phyloP scores from a whole-genome alignment of 345 rosid species.

The Angophora floribunda region DNA sequence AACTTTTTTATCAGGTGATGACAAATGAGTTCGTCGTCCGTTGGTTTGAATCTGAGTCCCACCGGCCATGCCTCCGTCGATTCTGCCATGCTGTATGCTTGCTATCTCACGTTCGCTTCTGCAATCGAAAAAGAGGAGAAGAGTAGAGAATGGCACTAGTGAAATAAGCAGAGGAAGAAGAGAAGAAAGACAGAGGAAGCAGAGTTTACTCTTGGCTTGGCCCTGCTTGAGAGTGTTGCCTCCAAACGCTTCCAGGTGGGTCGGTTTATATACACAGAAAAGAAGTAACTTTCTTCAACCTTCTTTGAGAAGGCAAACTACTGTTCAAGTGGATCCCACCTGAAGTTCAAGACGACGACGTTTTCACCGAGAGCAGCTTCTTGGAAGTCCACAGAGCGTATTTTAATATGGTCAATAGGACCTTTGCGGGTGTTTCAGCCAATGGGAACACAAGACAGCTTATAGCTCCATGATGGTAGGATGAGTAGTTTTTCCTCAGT shows the following conservation, averaged over 20 bases:
- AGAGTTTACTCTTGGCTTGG: neutral
- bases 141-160: rapidly evolving
- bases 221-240: neutral
- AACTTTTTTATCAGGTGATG: neutral
- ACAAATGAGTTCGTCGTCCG: neutral
- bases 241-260: neutral
- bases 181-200: neutral
- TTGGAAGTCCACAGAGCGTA: neutral
- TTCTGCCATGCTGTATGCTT: neutral
- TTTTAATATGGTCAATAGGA: neutral
- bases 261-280: neutral
- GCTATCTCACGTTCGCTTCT: neutral
- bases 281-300: neutral
- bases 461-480: neutral
- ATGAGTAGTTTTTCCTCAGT: neutral
- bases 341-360: neutral
- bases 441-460: neutral
- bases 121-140: neutral
- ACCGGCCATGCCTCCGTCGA: neutral
- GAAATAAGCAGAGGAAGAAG: neutral
- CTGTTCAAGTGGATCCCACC: neutral
- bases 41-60: neutral
- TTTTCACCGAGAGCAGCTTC: neutral
- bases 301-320: neutral
- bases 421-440: neutral